Percentiles rank a stretch among this genome's conserved stretches.
Conservation (phyloP, 2,329 filamentous ascomycete species). For the Fusarium lateritium region DNA sequence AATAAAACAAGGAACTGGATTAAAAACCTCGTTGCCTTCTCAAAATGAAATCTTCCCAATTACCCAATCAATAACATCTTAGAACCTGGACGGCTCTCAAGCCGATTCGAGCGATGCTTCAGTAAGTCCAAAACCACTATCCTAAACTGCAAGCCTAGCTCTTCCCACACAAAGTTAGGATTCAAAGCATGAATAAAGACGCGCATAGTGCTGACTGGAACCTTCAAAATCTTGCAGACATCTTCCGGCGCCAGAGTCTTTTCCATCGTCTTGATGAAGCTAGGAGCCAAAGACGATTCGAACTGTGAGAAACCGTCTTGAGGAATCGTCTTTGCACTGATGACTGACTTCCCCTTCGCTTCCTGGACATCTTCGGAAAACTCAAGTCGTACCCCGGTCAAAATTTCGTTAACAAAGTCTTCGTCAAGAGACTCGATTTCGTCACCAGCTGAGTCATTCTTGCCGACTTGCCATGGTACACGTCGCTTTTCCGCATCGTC, state of each 20-base stretch:
- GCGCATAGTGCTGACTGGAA: constrained; percentile 2
- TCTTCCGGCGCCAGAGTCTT: constrained; percentile 1
- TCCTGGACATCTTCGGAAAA: rapidly evolving
- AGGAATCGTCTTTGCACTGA: rapidly evolving
- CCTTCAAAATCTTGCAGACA: constrained; percentile 6
- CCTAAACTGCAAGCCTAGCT: constrained; percentile 13
- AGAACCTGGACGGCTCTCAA: constrained; percentile 8
- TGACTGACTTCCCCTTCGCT: neutral
- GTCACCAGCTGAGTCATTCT: neutral
- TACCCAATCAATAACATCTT: neutral
- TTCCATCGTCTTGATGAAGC: constrained; percentile 8
- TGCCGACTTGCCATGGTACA: constrained; percentile 21
- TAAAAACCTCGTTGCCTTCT: too few species aligned
- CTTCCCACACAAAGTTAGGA: constrained; percentile 11
- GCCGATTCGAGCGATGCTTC: neutral
- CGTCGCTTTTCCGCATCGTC: constrained; percentile 17
- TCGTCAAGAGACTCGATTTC: constrained; percentile 16
- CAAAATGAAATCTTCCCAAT: neutral
- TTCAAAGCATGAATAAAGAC: constrained; percentile 8
- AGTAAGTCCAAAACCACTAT: constrained; percentile 13
- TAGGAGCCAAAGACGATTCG: constrained; percentile 1
- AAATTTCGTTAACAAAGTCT: neutral
- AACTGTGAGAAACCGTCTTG: neutral
- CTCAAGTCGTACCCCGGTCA: neutral
- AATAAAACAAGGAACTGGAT: too few species aligned